A percentile compares a stretch with the other conserved stretches of the same genome.
Conservation (phyloP, 2,329 filamentous ascomycete genomes). For the Paecilomyces fulvus region DNA sequence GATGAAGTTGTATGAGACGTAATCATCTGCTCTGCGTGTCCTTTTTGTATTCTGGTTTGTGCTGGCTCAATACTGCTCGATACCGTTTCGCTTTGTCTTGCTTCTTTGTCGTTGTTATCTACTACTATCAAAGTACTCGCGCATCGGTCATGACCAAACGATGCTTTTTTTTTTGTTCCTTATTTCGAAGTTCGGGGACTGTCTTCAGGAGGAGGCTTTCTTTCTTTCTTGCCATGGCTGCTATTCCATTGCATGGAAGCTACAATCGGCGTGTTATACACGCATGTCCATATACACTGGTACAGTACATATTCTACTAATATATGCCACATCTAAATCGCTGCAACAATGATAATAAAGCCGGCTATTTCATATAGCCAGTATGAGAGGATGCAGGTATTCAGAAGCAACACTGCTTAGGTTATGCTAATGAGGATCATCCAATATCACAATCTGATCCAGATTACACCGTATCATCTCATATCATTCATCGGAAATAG, state of each 20-base stretch:
- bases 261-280: neutral
- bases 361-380: neutral
- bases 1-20: conserved; percentile 45
- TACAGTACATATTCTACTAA: neutral
- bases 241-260: neutral
- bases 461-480: neutral
- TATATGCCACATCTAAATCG: neutral
- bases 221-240: neutral
- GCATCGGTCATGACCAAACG: neutral
- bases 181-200: neutral
- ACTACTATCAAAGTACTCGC: neutral
- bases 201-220: neutral
- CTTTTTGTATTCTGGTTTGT: conserved; percentile 1
- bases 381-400: no score
- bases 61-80: neutral
- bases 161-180: neutral
- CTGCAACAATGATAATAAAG: neutral
- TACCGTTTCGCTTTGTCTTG: neutral
- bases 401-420: neutral
- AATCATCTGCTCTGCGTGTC: neutral
- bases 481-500: neutral
- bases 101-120: neutral
- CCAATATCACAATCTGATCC: neutral
- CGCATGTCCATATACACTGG: neutral
- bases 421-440: neutral